Evolutionary conservation across 371 early-diverging fungal species (phyloP), one percentile per base, ranked within the genome.

Genomic region (Actinomortierella wolfii): DNA sequence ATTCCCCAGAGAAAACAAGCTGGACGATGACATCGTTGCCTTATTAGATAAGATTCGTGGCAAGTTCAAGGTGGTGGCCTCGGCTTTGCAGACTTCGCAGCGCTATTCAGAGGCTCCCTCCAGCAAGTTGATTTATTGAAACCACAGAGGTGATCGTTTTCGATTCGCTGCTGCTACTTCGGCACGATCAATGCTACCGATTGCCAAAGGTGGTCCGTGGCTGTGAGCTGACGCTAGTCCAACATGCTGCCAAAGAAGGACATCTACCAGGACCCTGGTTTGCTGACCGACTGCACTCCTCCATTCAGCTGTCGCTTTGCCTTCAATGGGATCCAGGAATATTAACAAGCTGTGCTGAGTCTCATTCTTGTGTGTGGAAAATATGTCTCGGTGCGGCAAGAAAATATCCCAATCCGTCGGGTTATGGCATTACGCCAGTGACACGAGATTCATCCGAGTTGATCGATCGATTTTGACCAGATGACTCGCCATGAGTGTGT

Each of bases 11-110:
- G 76, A 77, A 23, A 89, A 89, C 56, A 79, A 84, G 52, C 79
- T 81, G 28, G 82, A 84, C 7, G 77, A 78, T 25, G 87, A 87
- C 48, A 76, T 87, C 26, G 67, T 81, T 58, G 84, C 78, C 11
- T 59, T 82, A 39, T 61, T 83, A 45, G 84, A 85, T 46, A 84
- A 79, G 54, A 84, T 89, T 68, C 79, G 84, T 28, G 86, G 84
- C 59, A 89, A 86, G 65, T 77, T 85, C 61, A 77, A 82, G 43
- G 83, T 85, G 3, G 79, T 86, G 13, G 78, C 77, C 1, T 83
- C 87, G 9, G 69, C 85, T 26, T 59, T 89, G 11, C 82, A 81
- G 46, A 73, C 83, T 6, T 56, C 70, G 17, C 85, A 84, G 58
- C 66, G 73, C 23, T 73, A 62, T 39, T 52, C 63, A 17, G 71